Evolutionary conservation across 202 grass and related monocot genomes (phyloP).

Genomic region (Carex sylvatica): DNA sequence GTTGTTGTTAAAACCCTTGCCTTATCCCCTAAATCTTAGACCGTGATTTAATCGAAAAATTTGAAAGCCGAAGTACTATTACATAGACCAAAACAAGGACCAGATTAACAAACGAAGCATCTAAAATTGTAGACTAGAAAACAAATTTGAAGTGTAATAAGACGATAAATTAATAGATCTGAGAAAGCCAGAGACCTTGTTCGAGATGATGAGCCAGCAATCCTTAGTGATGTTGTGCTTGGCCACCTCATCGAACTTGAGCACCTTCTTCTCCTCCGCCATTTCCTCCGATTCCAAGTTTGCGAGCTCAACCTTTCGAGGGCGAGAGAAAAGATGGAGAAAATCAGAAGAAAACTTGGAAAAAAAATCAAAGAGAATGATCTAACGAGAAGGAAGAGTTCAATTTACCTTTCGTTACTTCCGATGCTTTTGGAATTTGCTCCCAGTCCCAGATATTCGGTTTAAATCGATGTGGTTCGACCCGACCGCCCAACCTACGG

Average conservation of each 20-base stretch:
- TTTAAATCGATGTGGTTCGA: not conserved
- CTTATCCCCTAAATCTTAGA: not conserved
- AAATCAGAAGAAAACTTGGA: not conserved
- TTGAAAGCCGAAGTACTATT: not conserved
- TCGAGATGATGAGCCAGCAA: conserved; percentile 73
- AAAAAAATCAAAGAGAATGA: not conserved
- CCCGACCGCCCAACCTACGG: too few species aligned
- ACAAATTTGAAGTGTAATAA: not conserved
- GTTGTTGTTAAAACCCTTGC: not conserved
- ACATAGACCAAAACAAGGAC: not conserved
- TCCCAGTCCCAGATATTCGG: not conserved
- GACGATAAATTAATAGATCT: not conserved
- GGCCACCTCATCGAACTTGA: conserved; percentile 52
- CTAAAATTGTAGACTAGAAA: not conserved
- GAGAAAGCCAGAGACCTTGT: conserved; percentile 43
- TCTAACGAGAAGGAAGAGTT: not conserved
- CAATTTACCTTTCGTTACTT: not conserved
- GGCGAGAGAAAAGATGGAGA: not conserved
- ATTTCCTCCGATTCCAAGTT: not conserved
- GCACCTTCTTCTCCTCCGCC: conserved; percentile 54
- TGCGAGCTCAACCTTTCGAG: not conserved
- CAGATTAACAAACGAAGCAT: not conserved
- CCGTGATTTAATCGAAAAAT: not conserved
- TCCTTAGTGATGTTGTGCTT: conserved; percentile 47
- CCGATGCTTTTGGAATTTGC: conserved; percentile 13